Evolutionary conservation across 2,329 filamentous ascomycete species (phyloP).

Genomic region (Xylaria sp.): DNA sequence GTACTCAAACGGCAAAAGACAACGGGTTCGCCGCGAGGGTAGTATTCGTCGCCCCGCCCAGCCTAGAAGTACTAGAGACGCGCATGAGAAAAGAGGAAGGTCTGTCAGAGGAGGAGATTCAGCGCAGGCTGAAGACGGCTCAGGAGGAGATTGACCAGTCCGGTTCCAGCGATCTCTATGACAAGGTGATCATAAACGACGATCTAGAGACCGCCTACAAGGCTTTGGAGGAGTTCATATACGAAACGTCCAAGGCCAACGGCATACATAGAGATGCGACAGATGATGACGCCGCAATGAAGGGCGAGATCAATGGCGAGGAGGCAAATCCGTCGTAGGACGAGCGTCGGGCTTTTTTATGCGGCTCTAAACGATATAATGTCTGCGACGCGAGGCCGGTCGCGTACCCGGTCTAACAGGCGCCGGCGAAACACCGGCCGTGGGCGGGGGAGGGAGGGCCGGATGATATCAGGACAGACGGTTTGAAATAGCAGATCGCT

Average conservation of each 20-base stretch:
- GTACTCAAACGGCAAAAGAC: conserved; percentile 62
- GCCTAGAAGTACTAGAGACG: conserved; percentile 44
- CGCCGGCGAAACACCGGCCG: too few species aligned
- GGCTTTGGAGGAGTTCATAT: conserved; percentile 56
- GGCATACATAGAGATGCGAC: conserved; percentile 35
- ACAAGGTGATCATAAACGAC: conserved; percentile 57
- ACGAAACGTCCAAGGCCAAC: conserved; percentile 40
- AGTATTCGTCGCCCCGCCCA: conserved; percentile 57
- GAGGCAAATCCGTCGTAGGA: conserved; percentile 16
- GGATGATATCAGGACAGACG: too few species aligned
- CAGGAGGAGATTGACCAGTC: conserved; percentile 51
- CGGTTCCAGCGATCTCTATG: conserved; percentile 53
- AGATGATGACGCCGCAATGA: conserved; percentile 26
- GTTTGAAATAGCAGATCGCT: not conserved
- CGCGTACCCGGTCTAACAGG: too few species aligned
- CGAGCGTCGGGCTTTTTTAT: not conserved
- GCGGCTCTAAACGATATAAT: too few species aligned
- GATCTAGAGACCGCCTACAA: conserved; percentile 56
- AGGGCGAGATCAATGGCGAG: conserved; percentile 6
- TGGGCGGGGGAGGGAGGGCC: not conserved
- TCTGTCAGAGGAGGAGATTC: conserved; percentile 53
- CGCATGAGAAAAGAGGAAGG: conserved; percentile 50
- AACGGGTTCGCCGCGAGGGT: conserved; percentile 61
- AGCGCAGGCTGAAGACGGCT: conserved; percentile 49
- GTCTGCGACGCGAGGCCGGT: too few species aligned